phyloP scores from a whole-genome alignment of 176 grass and related monocot species.

The Musa troglodytarum region DNA sequence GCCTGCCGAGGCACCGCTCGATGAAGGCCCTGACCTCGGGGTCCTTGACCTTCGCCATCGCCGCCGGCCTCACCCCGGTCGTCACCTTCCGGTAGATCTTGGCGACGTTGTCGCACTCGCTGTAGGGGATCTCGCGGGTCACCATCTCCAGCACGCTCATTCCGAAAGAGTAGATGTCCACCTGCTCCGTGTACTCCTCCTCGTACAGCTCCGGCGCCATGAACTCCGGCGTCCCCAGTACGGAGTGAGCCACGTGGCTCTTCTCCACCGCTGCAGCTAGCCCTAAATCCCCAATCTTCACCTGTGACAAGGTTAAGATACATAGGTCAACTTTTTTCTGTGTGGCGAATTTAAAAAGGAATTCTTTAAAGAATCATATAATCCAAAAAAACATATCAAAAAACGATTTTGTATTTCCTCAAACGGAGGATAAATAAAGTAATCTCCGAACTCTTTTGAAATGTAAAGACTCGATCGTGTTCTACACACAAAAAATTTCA shows the following conservation, averaged over 20 bases:
- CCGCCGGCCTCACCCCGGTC: conserved; percentile 33
- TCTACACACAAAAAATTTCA: no score
- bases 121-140: conserved; percentile 81
- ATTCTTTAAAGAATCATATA: not conserved
- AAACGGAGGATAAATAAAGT: no score
- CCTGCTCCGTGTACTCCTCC: conserved; percentile 89
- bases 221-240: conserved; percentile 94
- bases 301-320: conserved; percentile 17
- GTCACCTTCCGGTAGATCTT: conserved; percentile 70
- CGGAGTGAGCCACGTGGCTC: conserved; percentile 66
- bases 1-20: conserved; percentile 60
- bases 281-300: conserved; percentile 94
- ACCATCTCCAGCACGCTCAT: conserved; percentile 99
- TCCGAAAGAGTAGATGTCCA: conserved; percentile 95
- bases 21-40: conserved; percentile 64
- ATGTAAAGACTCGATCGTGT: no score
- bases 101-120: conserved; percentile 66
- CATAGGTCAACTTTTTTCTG: not conserved
- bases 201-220: conserved; percentile 97
- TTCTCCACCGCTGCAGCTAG: conserved; percentile 81
- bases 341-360: not conserved
- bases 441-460: no score
- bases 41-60: conserved; percentile 51
- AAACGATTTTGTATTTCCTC: no score
- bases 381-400: not conserved